Evolutionary conservation across 129 eudicot species (phyloP), one percentile per base, ranked within the genome.

Genomic region (Scalesia atractyloides): DNA sequence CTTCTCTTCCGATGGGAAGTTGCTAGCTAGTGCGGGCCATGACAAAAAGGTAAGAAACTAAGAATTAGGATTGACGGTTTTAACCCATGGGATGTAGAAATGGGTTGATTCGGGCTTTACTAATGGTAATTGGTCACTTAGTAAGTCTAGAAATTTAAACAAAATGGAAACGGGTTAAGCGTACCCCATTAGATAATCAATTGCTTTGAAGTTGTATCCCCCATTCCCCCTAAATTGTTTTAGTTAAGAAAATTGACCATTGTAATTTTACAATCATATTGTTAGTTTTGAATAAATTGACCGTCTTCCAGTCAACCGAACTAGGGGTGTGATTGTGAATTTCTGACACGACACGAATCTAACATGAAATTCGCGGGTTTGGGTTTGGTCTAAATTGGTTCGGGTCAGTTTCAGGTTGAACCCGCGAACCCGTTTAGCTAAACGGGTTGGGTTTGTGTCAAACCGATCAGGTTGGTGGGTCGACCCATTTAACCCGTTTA

Each of bases 1-100:
- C 79, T 94, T 94, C 47, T 94, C 98, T 77, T 87, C 96, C 3
- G 98, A 94, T 73, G 98, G 98, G 78, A 94, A 94, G 82, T 78
- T 87, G 86, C 83, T 94, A 37, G 98, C 97, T 79, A 94, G 98
- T 86, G 98, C 96, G 11, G 98, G 98, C 52, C 96, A 94, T 75
- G 98, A 94, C 86, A 90, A 84, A 81, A 94, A 87, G 97, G 98
- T 88, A 76, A 63, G 14, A 36, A 50, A 41, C 10, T 41, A 41
- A 51, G 14, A 36, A 37, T 37, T 24, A 43, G 34, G 37, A 69
- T 18, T 69, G 50, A 34, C 13, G 9, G 53, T 16, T 36, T 51
- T 14, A 69, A 51, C 15, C 47, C 1, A 6, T 33, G 13, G 13
- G 17, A 49, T 51, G 48, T 51, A 61, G 51, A 61, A 69, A 33